These are phyloP conservation scores for Fusarium aywerte DNA, from an alignment of 2,329 filamentous ascomycete species.

Conservation along the genomic window DNA sequence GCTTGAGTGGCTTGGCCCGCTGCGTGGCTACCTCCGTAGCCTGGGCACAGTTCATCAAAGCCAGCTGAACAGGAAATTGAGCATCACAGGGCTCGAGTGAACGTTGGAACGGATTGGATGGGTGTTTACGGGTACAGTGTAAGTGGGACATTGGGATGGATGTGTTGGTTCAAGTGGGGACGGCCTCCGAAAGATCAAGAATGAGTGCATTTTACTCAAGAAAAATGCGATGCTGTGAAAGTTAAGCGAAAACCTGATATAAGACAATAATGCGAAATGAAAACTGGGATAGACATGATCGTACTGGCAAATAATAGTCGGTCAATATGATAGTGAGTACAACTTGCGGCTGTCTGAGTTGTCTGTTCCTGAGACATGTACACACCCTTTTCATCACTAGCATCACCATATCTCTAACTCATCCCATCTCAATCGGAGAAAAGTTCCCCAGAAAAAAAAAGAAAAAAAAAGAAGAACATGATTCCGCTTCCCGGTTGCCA, in stretches of 20 bases:
- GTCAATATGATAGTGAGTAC: not conserved
- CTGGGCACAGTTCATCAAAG: constrained; percentile 32
- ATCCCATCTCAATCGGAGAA: constrained; percentile 23
- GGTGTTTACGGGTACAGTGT: constrained; percentile 14
- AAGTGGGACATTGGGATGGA: constrained; percentile 22
- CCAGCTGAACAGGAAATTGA: constrained; percentile 43
- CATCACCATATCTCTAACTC: constrained; percentile 3
- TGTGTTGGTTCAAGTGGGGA: constrained; percentile 26
- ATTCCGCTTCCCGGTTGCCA: constrained; percentile 36
- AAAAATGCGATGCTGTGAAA: constrained; percentile 9
- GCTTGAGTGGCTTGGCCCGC: constrained; percentile 36
- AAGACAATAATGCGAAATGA: constrained; percentile 19
- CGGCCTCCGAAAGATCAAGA: not conserved
- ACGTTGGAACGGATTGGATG: not conserved
- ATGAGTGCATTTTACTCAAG: constrained; percentile 9
- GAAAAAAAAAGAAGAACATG: constrained; percentile 13
- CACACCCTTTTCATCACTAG: constrained; percentile 9
- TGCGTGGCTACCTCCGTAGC: constrained; percentile 30
- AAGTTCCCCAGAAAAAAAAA: constrained; percentile 32
- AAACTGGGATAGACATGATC: not conserved
- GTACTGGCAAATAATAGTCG: not conserved
- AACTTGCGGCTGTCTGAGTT: constrained; percentile 12
- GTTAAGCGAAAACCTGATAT: constrained; percentile 26
- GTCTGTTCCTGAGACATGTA: constrained; percentile 28
- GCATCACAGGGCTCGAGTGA: not conserved